A percentile compares a stretch with the other conserved stretches of the same genome.
phyloP scores from a whole-genome alignment of 2,329 filamentous ascomycete species.

The Fusarium mexicanum region DNA sequence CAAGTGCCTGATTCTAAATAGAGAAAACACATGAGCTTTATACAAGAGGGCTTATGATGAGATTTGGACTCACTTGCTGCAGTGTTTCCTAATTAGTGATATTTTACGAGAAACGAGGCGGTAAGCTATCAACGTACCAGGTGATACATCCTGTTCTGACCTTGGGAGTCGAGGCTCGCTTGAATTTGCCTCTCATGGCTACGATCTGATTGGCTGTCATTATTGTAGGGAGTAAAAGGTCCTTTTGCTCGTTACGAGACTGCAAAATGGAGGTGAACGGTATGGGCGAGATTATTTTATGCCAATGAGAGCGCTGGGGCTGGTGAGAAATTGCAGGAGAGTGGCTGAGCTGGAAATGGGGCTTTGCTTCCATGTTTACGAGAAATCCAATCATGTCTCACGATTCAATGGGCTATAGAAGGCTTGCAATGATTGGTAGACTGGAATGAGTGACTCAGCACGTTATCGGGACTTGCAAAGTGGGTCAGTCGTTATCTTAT shows the following conservation, averaged over 20 bases:
- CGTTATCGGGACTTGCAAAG: neutral
- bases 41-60: accelerated
- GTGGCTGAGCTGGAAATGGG: neutral
- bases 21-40: neutral
- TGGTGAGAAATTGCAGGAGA: neutral
- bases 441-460: neutral
- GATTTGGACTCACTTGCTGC: neutral
- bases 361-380: neutral
- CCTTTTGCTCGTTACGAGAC: neutral
- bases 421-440: neutral
- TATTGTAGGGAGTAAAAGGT: accelerated
- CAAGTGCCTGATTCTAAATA: neutral
- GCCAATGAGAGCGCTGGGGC: neutral
- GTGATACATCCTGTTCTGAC: slow-evolving; percentile 7
- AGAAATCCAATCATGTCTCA: neutral
- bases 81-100: neutral
- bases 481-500: neutral
- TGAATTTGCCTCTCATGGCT: neutral
- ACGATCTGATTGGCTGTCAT: neutral
- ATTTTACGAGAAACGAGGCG: neutral
- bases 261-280: neutral
- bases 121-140: slow-evolving; percentile 5
- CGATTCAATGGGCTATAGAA: neutral
- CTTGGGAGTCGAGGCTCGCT: slow-evolving; percentile 10
- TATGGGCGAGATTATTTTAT: neutral